Conservation (phyloP, 2,329 filamentous ascomycete species). For the Neofusicoccum laricinum region DNA sequence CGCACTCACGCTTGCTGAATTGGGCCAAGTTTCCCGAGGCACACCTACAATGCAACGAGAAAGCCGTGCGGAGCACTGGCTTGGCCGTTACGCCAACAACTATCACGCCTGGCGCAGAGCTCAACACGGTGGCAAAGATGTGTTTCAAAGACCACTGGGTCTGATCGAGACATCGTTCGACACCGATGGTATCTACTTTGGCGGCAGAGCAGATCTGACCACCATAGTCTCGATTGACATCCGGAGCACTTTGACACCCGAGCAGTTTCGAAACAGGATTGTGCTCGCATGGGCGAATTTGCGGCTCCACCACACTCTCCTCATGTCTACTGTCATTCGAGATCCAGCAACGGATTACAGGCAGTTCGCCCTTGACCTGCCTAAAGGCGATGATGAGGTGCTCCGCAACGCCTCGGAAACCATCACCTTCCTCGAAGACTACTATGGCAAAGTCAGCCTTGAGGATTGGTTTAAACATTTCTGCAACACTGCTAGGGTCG, state of each 20-base stretch:
- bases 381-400: conserved; percentile 27
- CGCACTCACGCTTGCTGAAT: too few species aligned
- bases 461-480: conserved; percentile 41
- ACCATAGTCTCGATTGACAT: conserved; percentile 36
- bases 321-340: conserved; percentile 32
- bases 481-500: conserved; percentile 39
- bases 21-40: too few species aligned
- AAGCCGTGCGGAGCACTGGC: conserved; percentile 30
- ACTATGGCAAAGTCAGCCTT: conserved; percentile 32
- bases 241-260: conserved; percentile 27
- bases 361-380: conserved; percentile 36
- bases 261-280: conserved; percentile 34
- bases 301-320: conserved; percentile 38
- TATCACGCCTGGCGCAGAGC: conserved; percentile 37
- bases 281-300: conserved; percentile 40
- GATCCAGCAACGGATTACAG: conserved; percentile 20
- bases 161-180: conserved; percentile 46
- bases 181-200: conserved; percentile 41
- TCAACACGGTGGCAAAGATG: not conserved
- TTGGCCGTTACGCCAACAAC: conserved; percentile 37
- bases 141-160: conserved; percentile 39
- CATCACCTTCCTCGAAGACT: conserved; percentile 40
- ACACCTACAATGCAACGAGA: not conserved
- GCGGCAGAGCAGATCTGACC: conserved; percentile 46
- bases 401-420: conserved; percentile 28